Evolutionary conservation across 345 rosid species (phyloP).

Genomic region (Citrus trifoliata): DNA sequence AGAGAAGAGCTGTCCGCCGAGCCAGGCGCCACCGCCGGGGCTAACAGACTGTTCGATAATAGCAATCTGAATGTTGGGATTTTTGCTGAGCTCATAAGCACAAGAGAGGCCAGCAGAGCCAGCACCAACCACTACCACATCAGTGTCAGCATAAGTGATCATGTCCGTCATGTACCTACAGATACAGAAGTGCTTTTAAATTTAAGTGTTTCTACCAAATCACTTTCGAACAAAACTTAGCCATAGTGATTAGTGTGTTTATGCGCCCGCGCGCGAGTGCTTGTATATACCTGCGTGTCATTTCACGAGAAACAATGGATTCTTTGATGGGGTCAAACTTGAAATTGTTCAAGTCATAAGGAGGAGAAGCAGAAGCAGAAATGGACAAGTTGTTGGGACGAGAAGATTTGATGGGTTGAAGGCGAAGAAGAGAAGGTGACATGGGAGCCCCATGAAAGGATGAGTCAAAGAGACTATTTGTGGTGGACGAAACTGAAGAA

Average conservation of each 20-base stretch:
- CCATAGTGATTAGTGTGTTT: not conserved
- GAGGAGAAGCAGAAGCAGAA: constrained; percentile 29
- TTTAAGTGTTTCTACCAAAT: not conserved
- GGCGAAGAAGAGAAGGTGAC: constrained; percentile 25
- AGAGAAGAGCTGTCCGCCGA: constrained; percentile 78
- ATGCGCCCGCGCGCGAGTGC: accelerated
- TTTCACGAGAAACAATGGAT: constrained; percentile 61
- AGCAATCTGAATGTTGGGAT: constrained; percentile 58
- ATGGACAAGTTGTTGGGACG: not conserved
- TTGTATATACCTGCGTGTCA: constrained; percentile 43
- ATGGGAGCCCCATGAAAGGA: constrained; percentile 44
- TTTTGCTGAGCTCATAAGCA: constrained; percentile 77
- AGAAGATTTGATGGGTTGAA: constrained; percentile 20
- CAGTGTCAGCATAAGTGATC: constrained; percentile 69
- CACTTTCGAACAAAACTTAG: not conserved
- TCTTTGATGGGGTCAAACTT: constrained; percentile 64
- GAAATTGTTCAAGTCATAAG: constrained; percentile 50
- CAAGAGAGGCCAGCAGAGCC: constrained; percentile 71
- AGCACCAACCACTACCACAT: constrained; percentile 69
- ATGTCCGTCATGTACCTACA: constrained; percentile 71
- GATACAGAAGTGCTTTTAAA: not conserved
- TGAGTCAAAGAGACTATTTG: constrained; percentile 28
- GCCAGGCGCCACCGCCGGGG: constrained; percentile 87
- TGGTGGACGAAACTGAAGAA: constrained; percentile 21
- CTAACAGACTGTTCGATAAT: constrained; percentile 75